phyloP scores from a whole-genome alignment of 2,329 filamentous ascomycete genomes.

The Claviceps pusilla region DNA sequence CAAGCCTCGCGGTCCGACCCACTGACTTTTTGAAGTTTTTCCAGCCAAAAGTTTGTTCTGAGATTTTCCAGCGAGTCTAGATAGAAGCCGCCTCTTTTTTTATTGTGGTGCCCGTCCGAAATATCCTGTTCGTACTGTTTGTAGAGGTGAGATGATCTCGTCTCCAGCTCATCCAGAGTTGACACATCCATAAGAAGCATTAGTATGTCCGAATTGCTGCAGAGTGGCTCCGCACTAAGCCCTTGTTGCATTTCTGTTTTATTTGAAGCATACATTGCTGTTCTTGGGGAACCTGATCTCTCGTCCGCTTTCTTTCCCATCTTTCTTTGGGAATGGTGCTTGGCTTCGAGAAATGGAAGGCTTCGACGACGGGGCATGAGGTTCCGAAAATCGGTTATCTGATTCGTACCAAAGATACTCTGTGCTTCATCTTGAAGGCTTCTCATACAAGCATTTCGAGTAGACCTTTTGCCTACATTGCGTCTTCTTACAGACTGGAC shows the following conservation, averaged over 20 bases:
- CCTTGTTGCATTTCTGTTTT: background rate
- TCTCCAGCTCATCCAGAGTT: slow-evolving; percentile 13
- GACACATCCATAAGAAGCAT: slow-evolving; percentile 14
- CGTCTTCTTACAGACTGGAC: background rate
- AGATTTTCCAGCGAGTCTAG: slow-evolving; percentile 12
- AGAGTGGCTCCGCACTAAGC: background rate
- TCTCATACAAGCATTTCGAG: too few species aligned
- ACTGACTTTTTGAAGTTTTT: slow-evolving; percentile 7
- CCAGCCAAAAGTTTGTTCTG: slow-evolving; percentile 18
- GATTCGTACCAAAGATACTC: background rate
- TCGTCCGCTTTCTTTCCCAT: background rate
- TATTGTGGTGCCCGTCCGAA: slow-evolving; percentile 9
- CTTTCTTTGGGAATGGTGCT: background rate
- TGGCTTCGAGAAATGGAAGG: slow-evolving; percentile 13
- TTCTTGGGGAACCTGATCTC: background rate
- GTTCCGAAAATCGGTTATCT: slow-evolving; percentile 11
- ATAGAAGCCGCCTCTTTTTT: slow-evolving; percentile 17
- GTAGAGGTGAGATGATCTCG: slow-evolving; percentile 13
- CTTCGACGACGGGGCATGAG: slow-evolving; percentile 17
- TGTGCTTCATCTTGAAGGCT: background rate
- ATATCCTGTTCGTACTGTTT: slow-evolving; percentile 21
- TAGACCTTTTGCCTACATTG: background rate
- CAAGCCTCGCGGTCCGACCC: background rate
- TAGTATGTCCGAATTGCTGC: background rate
- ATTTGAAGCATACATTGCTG: background rate